Conservation (phyloP, 805 yeast species). For the Citeromyces matritensis region DNA sequence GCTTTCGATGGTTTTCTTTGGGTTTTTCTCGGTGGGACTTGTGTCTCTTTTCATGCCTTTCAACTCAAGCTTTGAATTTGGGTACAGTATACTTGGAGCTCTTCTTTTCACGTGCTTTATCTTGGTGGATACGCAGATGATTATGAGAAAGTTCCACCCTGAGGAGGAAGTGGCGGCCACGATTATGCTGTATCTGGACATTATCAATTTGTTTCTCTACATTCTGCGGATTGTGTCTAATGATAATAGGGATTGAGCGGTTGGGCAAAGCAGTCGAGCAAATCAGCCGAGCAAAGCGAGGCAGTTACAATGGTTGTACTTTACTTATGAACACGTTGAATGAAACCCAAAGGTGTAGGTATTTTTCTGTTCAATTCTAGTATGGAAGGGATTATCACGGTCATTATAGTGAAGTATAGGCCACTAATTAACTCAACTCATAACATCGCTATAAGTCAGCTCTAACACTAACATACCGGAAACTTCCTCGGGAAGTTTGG, state of each 20-base stretch:
- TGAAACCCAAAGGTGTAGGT: too few relatives aligned
- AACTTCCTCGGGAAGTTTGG: too few relatives aligned
- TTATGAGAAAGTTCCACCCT: slow-evolving; percentile 59
- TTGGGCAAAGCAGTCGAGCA: too few relatives aligned
- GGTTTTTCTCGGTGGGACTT: slow-evolving; percentile 57
- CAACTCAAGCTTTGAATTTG: slow-evolving; percentile 38
- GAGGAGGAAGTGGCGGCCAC: slow-evolving; percentile 83
- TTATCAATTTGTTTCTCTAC: slow-evolving; percentile 66
- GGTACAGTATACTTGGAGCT: slow-evolving; percentile 65
- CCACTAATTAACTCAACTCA: too few relatives aligned
- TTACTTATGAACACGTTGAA: too few relatives aligned
- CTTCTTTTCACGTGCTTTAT: slow-evolving; percentile 57
- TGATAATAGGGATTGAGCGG: background rate
- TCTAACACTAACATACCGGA: too few relatives aligned
- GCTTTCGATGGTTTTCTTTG: slow-evolving; percentile 40
- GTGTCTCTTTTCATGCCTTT: slow-evolving; percentile 55
- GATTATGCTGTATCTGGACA: slow-evolving; percentile 65
- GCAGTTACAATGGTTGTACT: too few relatives aligned
- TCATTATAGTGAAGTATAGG: too few relatives aligned
- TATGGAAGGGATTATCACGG: too few relatives aligned
- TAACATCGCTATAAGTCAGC: too few relatives aligned
- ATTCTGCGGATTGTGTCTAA: slow-evolving; percentile 44
- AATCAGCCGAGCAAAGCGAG: too few relatives aligned
- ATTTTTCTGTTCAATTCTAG: too few relatives aligned
- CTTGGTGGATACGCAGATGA: slow-evolving; percentile 67